Conservation (phyloP, 768 basidiomycete species). For the Mycena haematopus region DNA sequence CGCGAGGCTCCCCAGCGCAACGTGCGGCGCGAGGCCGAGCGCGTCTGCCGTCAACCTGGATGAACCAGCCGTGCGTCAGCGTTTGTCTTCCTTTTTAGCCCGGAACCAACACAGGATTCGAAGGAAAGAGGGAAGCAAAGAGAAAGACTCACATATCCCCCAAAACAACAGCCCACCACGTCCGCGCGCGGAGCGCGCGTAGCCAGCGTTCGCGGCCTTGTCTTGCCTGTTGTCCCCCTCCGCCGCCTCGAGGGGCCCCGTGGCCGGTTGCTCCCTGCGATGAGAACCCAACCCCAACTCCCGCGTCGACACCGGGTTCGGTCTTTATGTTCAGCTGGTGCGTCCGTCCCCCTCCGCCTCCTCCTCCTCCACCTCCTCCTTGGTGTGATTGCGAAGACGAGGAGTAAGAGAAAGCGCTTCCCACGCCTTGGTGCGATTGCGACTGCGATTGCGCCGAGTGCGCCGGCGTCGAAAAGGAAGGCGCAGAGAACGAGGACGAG, state of each 20-base stretch:
- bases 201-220: conserved; percentile 1
- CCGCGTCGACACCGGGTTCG: no score
- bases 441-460: no score
- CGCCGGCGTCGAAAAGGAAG: no score
- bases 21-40: conserved; percentile 16
- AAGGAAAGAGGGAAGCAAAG: conserved; percentile 11
- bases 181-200: conserved; percentile 52
- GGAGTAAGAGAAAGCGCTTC: no score
- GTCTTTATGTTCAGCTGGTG: no score
- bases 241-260: neutral
- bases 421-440: no score
- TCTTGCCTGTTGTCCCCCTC: neutral
- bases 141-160: conserved; percentile 70
- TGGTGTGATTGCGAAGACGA: no score
- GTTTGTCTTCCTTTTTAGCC: no score
- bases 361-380: no score
- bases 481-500: no score
- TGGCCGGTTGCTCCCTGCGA: neutral
- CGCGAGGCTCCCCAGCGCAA: conserved; percentile 6
- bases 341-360: no score
- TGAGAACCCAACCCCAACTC: no score
- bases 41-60: conserved; percentile 73
- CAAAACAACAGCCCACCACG: conserved; percentile 84
- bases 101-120: neutral
- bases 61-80: neutral